Base-by-base conservation (phyloP, 495 filamentous ascomycete species). In the Neurospora pannonica region DNA sequence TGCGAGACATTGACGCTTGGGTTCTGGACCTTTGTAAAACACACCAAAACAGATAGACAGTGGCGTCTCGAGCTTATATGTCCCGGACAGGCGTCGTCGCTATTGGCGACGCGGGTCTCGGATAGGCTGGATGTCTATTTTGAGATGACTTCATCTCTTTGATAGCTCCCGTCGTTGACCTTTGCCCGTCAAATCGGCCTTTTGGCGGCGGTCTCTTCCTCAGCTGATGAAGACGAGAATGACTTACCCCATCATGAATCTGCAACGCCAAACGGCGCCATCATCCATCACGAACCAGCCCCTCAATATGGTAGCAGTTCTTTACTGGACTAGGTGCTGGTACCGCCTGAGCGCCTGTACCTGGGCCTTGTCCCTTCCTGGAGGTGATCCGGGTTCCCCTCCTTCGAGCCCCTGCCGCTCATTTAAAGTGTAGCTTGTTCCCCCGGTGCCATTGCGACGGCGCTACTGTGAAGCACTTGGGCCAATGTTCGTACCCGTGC, bases 361-460 rank as follows among this genome's bases (percentile, higher is more conserved):
- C 54, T 67, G 54, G 15, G 54, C 54, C 54, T 67, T 67, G 28
- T 67, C 28, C 28, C 13, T 67, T 67, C 31, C 15, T 62, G 28
- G 13, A 62, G 24, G 11, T 62, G 54, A 62, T 62, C 24, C 0
- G 54, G 28, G 54, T 34, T 62, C 24, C 54, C 24, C 13, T 62
- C 54, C 13, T 62, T 34, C 24, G 7, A 31, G 13, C 13, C 48
- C 48, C 48, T 28, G 48, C 21, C 11, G 48, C 48, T 60, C 21
- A 60, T 6, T 60, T 60, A 34, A 28, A 62, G 54, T 62, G 54
- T 34, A 31, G 38, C 48, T 75, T 74, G 75, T 77, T 76, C 78
- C 81, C 78, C 81, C 83, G 81, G 83, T 82, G 79, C 78, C 76
- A 73, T 82, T 81, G 83, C 84, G 83, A 87, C 86, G 86, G 86